Evolutionary conservation across 306 rosid genomes (phyloP).

Genomic region (Hippophae rhamnoides): DNA sequence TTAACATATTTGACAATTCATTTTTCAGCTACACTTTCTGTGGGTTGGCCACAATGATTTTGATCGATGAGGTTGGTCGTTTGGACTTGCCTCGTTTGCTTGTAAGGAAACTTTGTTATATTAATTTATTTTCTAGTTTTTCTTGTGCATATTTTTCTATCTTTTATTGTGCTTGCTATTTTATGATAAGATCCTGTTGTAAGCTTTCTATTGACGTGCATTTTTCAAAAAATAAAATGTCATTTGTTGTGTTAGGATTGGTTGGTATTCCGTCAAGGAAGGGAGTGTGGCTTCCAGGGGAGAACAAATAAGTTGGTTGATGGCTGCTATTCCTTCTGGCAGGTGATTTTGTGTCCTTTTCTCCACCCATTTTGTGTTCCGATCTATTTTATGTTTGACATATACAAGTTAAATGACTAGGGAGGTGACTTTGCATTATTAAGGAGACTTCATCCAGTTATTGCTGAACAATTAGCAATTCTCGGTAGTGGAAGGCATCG

Average conservation of each 20-base stretch:
- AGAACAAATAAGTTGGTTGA: constrained; percentile 94
- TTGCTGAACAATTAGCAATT: constrained; percentile 34
- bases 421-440: constrained; percentile 71
- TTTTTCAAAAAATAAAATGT: constrained; percentile 1
- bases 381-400: constrained; percentile 17
- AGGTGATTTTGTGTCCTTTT: constrained; percentile 35
- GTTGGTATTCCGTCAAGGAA: constrained; percentile 84
- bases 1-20: constrained; percentile 10
- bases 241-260: constrained; percentile 51
- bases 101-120: constrained; percentile 39
- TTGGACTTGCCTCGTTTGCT: constrained; percentile 64
- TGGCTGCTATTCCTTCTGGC: constrained; percentile 99
- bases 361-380: constrained; percentile 7
- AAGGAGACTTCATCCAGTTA: constrained; percentile 46
- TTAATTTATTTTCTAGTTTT: no score
- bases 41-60: constrained; percentile 86
- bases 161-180: not conserved
- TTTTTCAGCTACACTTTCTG: constrained; percentile 76
- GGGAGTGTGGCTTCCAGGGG: constrained; percentile 90
- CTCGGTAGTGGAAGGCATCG: constrained; percentile 3
- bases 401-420: constrained; percentile 33
- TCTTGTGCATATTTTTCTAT: not conserved
- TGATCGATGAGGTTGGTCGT: constrained; percentile 70
- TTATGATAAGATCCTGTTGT: not conserved
- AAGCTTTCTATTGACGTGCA: not conserved